These are phyloP conservation scores for Pythium sp. DNA, from an alignment of 352 stramenopile species.

Conservation along the genomic window DNA sequence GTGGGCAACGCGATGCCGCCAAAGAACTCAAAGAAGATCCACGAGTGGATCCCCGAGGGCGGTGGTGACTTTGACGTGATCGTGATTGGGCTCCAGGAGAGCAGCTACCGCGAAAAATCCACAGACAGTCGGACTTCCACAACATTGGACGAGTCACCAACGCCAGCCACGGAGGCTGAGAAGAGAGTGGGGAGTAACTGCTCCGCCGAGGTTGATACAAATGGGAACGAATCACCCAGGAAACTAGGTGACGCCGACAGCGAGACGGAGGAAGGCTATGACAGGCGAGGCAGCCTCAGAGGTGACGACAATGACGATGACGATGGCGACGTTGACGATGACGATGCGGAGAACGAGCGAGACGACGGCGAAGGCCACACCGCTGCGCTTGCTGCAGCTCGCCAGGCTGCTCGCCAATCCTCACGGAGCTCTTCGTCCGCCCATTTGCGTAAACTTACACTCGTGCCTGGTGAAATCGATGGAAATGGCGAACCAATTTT, in stretches of 20 bases:
- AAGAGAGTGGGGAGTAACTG: background rate
- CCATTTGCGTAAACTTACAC: background rate
- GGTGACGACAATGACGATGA: constrained; percentile 8
- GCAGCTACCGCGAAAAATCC: constrained; percentile 61
- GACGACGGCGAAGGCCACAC: constrained; percentile 32
- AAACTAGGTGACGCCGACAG: constrained; percentile 14
- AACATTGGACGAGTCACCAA: background rate
- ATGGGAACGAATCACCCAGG: background rate
- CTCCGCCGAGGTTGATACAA: background rate
- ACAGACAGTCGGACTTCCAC: constrained; percentile 7
- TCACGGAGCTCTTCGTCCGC: background rate
- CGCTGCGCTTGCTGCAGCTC: constrained; percentile 9
- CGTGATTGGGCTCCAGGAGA: constrained; percentile 80
- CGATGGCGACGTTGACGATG: constrained; percentile 23
- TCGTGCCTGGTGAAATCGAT: background rate
- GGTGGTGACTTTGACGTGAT: constrained; percentile 83
- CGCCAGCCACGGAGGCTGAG: background rate
- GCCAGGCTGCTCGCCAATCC: background rate
- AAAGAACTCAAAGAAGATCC: constrained; percentile 43
- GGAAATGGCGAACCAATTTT: background rate
- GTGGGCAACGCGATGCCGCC: constrained; percentile 83
- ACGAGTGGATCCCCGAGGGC: constrained; percentile 73
- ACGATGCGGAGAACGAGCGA: constrained; percentile 22
- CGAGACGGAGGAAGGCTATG: constrained; percentile 23
- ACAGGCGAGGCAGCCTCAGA: constrained; percentile 7